Evolutionary conservation across 2,329 filamentous ascomycete species (phyloP).

Genomic region (Tolypocladium guangdongense): DNA sequence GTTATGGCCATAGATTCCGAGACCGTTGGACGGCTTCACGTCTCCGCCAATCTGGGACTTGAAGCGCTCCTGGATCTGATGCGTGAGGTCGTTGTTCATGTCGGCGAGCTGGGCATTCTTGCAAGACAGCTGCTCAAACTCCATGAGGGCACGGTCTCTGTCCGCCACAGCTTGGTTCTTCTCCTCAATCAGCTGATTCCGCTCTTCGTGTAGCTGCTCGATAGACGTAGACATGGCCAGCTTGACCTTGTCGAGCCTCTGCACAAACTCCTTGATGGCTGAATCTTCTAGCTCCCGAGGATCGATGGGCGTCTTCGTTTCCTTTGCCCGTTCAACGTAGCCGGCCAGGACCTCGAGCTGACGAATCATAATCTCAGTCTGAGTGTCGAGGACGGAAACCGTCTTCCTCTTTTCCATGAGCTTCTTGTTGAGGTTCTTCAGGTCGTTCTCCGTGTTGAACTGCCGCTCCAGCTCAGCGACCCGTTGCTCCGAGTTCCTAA

Average conservation of each 20-base stretch:
- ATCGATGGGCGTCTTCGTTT: constrained; percentile 69
- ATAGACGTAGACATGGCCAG: constrained; percentile 45
- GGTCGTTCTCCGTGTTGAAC: constrained; percentile 52
- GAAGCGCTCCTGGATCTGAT: constrained; percentile 88
- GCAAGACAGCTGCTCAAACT: constrained; percentile 87
- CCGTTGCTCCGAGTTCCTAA: constrained; percentile 70
- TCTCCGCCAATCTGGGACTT: constrained; percentile 58
- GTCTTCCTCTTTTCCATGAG: constrained; percentile 90
- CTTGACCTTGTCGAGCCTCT: constrained; percentile 55
- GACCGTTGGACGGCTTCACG: constrained; percentile 37
- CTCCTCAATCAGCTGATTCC: constrained; percentile 75
- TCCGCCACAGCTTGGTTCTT: constrained; percentile 71
- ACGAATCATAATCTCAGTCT: constrained; percentile 89
- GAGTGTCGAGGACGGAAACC: constrained; percentile 85
- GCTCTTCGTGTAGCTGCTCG: constrained; percentile 54
- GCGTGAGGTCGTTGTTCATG: constrained; percentile 89
- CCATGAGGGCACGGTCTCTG: constrained; percentile 85
- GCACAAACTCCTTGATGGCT: constrained; percentile 83
- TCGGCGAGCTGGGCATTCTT: constrained; percentile 93
- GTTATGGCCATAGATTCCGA: constrained; percentile 45
- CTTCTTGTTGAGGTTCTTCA: constrained; percentile 74
- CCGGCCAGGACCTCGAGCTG: constrained; percentile 84
- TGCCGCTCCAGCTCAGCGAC: constrained; percentile 82
- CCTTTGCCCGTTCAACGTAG: constrained; percentile 78
- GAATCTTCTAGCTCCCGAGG: constrained; percentile 75